These are phyloP conservation scores for Leccinum truebloodii DNA, from an alignment of 768 basidiomycete species.

Conservation along the genomic window DNA sequence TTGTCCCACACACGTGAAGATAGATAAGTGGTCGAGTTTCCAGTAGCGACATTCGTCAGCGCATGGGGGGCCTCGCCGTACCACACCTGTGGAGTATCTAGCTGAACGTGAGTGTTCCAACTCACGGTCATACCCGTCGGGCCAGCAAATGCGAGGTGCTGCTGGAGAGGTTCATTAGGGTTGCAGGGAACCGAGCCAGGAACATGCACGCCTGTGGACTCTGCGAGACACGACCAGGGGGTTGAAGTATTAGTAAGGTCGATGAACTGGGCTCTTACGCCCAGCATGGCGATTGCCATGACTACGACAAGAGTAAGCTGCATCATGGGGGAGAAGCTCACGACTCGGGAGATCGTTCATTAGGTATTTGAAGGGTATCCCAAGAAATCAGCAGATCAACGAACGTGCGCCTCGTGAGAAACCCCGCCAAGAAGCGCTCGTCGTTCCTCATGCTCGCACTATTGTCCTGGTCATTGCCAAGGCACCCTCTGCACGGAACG, in stretches of 20 bases:
- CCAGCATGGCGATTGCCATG: slow-evolving; percentile 8
- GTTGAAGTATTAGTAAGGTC: slow-evolving; percentile 1
- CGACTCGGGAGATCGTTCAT: neutral
- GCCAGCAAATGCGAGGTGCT: slow-evolving; percentile 27
- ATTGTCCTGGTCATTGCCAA: too few relatives aligned
- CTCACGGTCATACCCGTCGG: slow-evolving; percentile 29
- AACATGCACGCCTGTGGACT: slow-evolving; percentile 31
- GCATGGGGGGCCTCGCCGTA: slow-evolving; percentile 23
- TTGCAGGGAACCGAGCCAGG: slow-evolving; percentile 31
- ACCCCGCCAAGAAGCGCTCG: neutral
- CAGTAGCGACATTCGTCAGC: slow-evolving; percentile 21
- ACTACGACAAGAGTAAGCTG: slow-evolving; percentile 7
- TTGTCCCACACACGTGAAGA: slow-evolving; percentile 30
- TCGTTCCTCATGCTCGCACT: neutral
- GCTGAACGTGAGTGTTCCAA: slow-evolving; percentile 22
- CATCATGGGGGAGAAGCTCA: slow-evolving; percentile 1
- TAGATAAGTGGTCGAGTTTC: slow-evolving; percentile 26
- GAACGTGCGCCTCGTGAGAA: neutral
- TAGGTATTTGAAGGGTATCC: neutral
- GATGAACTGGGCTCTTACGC: slow-evolving; percentile 20
- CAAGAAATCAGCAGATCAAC: neutral
- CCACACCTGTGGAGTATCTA: slow-evolving; percentile 27
- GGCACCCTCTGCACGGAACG: neutral
- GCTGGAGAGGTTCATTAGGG: slow-evolving; percentile 29
- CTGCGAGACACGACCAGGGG: slow-evolving; percentile 26